Percentiles rank a stretch among this genome's conserved stretches.
Evolutionary conservation across 345 rosid species (phyloP).

Genomic region (Diplotaxis tenuifolia): DNA sequence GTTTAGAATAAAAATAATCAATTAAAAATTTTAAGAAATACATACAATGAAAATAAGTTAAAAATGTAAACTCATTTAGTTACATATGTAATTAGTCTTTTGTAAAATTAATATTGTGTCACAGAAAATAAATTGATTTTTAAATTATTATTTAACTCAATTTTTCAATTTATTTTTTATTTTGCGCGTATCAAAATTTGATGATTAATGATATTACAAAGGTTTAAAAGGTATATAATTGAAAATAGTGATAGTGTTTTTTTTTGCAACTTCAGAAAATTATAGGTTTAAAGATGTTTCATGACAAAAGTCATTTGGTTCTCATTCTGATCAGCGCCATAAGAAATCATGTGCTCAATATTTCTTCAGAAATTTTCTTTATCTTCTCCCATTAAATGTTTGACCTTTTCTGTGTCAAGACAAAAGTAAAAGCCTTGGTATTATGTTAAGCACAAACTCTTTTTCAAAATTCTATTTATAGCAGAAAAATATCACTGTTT

Average conservation of each 20-base stretch:
- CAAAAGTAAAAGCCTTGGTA: slow-evolving; percentile 35
- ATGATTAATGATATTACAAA: not conserved
- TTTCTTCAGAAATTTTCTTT: slow-evolving; percentile 16
- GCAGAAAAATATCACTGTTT: slow-evolving; percentile 25
- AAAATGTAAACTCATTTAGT: not conserved
- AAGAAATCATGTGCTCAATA: slow-evolving; percentile 20
- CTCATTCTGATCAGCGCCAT: slow-evolving; percentile 21
- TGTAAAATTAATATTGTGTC: not conserved
- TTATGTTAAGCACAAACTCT: slow-evolving; percentile 23
- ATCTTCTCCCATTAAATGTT: slow-evolving; percentile 26
- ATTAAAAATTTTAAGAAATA: too few species aligned
- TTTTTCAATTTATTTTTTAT: not conserved
- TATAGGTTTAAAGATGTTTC: too few species aligned
- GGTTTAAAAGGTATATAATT: not conserved
- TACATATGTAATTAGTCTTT: not conserved
- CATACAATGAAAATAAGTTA: not conserved
- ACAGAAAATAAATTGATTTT: not conserved
- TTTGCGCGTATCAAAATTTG: not conserved
- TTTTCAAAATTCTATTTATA: slow-evolving; percentile 26
- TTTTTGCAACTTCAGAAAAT: not conserved
- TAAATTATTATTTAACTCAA: not conserved
- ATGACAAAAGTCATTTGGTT: too few species aligned
- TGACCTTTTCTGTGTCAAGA: slow-evolving; percentile 35
- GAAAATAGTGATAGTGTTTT: not conserved
- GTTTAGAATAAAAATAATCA: too few species aligned